phyloP scores from a whole-genome alignment of 257 asterid species.

The Rehmannia glutinosa region DNA sequence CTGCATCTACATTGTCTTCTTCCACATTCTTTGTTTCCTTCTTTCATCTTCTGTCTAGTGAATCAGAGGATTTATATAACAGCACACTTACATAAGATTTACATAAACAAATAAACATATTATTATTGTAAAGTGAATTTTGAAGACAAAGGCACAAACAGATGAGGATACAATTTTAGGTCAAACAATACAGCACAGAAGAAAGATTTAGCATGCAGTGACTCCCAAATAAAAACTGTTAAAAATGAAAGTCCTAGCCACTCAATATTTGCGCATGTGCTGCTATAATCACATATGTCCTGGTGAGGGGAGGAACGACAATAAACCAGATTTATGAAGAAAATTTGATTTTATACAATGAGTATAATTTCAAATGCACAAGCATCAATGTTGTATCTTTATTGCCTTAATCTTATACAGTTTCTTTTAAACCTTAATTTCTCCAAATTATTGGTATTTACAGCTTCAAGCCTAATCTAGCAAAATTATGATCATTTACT shows the following conservation, averaged over 20 bases:
- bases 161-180: neutral
- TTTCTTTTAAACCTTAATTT: neutral
- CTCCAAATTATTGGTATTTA: neutral
- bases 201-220: neutral
- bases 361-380: neutral
- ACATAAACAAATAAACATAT: neutral
- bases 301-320: neutral
- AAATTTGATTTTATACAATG: no score
- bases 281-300: neutral
- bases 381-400: neutral
- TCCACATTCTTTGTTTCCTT: slow-evolving; percentile 71
- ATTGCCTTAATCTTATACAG: neutral
- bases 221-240: neutral
- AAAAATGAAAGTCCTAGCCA: neutral
- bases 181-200: neutral
- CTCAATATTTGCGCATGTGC: neutral
- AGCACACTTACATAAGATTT: neutral
- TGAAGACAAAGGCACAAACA: neutral
- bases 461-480: slow-evolving; percentile 7
- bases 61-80: slow-evolving; percentile 13
- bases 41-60: slow-evolving; percentile 82
- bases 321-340: neutral
- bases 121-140: slow-evolving; percentile 3
- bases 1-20: slow-evolving; percentile 76
- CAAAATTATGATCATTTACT: neutral